Evolutionary conservation across 2,329 filamentous ascomycete genomes (phyloP).

Genomic region (Macrophomina tecta): DNA sequence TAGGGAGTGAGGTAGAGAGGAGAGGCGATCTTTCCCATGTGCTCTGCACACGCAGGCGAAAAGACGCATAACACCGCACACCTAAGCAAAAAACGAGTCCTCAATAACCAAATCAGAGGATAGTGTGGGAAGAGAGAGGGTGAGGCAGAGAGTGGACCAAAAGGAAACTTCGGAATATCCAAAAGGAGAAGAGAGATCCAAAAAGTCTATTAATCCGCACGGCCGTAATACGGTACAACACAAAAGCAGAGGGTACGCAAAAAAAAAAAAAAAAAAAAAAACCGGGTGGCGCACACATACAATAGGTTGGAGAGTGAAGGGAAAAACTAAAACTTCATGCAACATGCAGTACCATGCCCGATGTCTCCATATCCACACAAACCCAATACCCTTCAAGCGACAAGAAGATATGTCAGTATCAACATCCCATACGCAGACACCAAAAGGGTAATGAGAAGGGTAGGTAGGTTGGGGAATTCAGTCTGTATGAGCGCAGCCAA

Average conservation of each 20-base stretch:
- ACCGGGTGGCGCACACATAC: not conserved
- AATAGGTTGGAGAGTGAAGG: not conserved
- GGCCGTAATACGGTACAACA: constrained; percentile 19
- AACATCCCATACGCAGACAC: not conserved
- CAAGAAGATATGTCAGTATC: not conserved
- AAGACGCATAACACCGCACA: not conserved
- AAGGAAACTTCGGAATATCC: not conserved
- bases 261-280: not conserved
- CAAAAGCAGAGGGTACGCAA: not conserved
- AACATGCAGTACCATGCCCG: constrained; percentile 8
- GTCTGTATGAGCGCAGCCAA: constrained; percentile 3
- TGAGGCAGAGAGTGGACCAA: not conserved
- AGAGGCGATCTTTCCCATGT: not conserved
- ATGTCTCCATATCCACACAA: not conserved
- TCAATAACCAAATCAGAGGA: too few species aligned
- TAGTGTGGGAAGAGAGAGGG: not conserved
- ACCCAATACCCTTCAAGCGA: not conserved
- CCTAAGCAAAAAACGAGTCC: too few species aligned
- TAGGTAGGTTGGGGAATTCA: not conserved
- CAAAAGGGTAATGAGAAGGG: not conserved
- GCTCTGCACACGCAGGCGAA: not conserved
- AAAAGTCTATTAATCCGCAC: constrained; percentile 15
- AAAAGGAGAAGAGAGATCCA: too few species aligned
- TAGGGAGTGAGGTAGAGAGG: not conserved
- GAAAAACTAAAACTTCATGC: not conserved